Conservation (phyloP, 495 filamentous ascomycete genomes). For the Evernia prunastri region DNA sequence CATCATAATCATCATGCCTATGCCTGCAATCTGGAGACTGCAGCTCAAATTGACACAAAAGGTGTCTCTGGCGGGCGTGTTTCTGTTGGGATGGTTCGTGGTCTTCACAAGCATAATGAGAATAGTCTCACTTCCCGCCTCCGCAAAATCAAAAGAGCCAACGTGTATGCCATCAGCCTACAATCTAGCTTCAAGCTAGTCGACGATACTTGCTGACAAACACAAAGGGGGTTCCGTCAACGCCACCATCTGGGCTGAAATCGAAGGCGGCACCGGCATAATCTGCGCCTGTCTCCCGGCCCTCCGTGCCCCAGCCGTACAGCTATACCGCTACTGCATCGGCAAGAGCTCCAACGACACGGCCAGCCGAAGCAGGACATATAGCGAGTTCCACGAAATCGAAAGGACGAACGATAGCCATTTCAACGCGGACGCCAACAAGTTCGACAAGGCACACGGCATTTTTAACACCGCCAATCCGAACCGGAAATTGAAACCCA, state of each 20-base stretch:
- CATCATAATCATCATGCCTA: constrained; percentile 42
- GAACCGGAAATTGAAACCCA: background rate
- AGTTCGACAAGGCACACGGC: background rate
- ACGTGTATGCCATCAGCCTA: background rate
- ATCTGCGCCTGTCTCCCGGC: constrained; percentile 11
- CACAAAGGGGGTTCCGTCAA: background rate
- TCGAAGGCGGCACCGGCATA: constrained; percentile 7
- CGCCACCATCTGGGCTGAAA: constrained; percentile 9
- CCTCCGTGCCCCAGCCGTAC: background rate
- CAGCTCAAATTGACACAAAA: constrained; percentile 41
- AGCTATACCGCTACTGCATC: background rate
- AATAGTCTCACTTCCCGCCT: background rate
- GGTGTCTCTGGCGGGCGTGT: constrained; percentile 40
- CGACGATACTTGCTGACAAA: background rate
- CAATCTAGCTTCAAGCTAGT: background rate
- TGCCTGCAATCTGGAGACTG: constrained; percentile 41
- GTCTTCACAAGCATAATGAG: constrained; percentile 4
- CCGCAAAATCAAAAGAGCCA: constrained; percentile 1
- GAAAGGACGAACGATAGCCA: background rate
- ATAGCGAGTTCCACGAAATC: constrained; percentile 6
- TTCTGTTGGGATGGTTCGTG: constrained; percentile 34
- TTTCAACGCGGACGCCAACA: background rate
- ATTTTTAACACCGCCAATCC: background rate
- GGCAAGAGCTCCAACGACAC: background rate
- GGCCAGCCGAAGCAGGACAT: background rate